These are phyloP conservation scores for Pseudogymnoascus sp. DNA, from an alignment of 2,329 filamentous ascomycete genomes.

Conservation along the genomic window DNA sequence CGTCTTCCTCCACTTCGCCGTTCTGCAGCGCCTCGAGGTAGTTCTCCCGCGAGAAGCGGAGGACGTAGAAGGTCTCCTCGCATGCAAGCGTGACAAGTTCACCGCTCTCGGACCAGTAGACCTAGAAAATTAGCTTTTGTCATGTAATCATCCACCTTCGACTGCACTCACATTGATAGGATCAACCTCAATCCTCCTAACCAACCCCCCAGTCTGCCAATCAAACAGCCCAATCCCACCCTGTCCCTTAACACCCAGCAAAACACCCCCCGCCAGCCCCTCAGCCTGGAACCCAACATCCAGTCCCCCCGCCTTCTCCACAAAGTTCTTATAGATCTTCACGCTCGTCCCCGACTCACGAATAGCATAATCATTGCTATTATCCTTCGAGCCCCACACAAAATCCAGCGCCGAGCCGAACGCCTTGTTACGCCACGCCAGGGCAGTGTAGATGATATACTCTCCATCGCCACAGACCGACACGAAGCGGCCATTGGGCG, in stretches of 20 bases:
- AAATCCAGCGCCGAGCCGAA: conserved; percentile 95
- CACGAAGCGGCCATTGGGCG: conserved; percentile 86
- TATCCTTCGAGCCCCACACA: conserved; percentile 93
- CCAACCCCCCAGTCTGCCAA: conserved; percentile 82
- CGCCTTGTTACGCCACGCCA: conserved; percentile 94
- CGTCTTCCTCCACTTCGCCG: conserved; percentile 78
- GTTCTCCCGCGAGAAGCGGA: conserved; percentile 83
- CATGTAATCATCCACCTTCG: background rate
- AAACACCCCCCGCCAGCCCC: conserved; percentile 76
- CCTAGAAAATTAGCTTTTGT: conserved; percentile 35
- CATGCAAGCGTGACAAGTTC: conserved; percentile 89
- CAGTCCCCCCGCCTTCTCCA: conserved; percentile 78
- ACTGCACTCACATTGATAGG: conserved; percentile 36
- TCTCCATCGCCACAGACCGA: conserved; percentile 92
- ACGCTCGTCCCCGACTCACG: conserved; percentile 89
- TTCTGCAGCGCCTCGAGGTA: conserved; percentile 77
- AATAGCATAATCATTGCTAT: conserved; percentile 97
- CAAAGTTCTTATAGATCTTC: conserved; percentile 97
- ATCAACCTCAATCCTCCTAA: conserved; percentile 82
- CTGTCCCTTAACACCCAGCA: conserved; percentile 90
- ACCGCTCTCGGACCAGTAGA: conserved; percentile 97
- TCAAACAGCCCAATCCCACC: conserved; percentile 95
- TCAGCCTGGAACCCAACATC: conserved; percentile 96
- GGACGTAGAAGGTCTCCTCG: conserved; percentile 90
- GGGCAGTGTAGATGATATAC: conserved; percentile 96